Evolutionary conservation across 1,139 yeast genomes (phyloP).

Genomic region (Petasospora fabianii): DNA sequence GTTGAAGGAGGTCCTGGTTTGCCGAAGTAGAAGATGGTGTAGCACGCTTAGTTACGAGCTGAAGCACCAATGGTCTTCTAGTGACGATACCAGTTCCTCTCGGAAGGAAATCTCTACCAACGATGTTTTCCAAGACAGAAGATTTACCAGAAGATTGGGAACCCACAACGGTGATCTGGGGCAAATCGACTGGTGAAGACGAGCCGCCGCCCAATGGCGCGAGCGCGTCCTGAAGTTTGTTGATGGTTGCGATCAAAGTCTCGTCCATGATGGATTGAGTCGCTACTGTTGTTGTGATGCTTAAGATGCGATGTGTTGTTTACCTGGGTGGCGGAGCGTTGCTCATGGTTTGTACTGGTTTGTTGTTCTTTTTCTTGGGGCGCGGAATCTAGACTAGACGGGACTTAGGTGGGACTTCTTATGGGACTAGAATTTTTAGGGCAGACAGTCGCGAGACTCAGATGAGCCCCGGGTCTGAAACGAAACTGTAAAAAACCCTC

Average conservation of each 20-base stretch:
- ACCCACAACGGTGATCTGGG: conserved; percentile 93
- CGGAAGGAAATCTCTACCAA: conserved; percentile 74
- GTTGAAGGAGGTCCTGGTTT: conserved; percentile 35
- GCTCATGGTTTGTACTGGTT: conserved; percentile 1
- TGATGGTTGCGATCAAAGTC: conserved; percentile 82
- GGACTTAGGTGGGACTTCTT: too few relatives aligned
- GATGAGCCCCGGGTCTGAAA: background rate
- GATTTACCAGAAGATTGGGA: conserved; percentile 81
- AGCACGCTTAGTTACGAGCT: conserved; percentile 48
- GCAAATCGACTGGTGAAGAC: conserved; percentile 81
- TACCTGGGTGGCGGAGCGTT: too few relatives aligned
- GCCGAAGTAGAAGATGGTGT: conserved; percentile 27
- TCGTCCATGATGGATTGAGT: conserved; percentile 65
- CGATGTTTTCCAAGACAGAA: conserved; percentile 72
- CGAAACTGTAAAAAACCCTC: too few relatives aligned
- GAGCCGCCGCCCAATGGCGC: conserved; percentile 92
- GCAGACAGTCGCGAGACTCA: background rate
- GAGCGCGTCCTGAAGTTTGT: conserved; percentile 88
- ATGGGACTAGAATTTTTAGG: too few relatives aligned
- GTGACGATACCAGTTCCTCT: conserved; percentile 83
- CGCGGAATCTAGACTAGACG: background rate
- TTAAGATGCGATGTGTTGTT: background rate
- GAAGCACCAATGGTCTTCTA: conserved; percentile 71
- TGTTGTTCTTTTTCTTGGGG: conserved; percentile 4
- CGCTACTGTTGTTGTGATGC: too few relatives aligned